Base-by-base conservation (phyloP, 495 filamentous ascomycete genomes). In the Penicillium mononematosum region DNA sequence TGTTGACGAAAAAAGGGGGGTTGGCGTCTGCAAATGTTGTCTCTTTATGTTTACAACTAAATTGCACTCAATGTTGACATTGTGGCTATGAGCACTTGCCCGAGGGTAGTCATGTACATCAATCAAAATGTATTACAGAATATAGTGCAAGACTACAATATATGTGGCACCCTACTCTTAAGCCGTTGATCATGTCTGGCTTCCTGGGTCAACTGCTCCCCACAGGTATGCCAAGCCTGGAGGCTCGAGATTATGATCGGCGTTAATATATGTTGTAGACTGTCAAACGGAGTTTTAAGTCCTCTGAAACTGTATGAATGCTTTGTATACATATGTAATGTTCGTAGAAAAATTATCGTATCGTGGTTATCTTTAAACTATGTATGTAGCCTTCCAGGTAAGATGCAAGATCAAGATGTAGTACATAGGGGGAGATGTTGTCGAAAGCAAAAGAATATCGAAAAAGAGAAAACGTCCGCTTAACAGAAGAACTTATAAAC, bases 401-500 rank as follows among this genome's bases (percentile, higher is more conserved):
- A 38, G 16, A 24, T 45, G 38, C 14, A 38, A 38, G 14, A 17
- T 27, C 38, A 52, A 29, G n/a, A 53, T 51, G 22, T 36, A 34
- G 20, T 49, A 22, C 39, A 53, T 45, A 50, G 11, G 44, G 22
- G 46, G 46, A 36, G 31, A 29, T 44, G 50, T 38, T 9, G 17
- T 38, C 25, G 4, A 58, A 39, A 46, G 17, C 31, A n/a, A 54
- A 46, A 44, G 34, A 25, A 25, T 5, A 25, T 25, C 5, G 24
- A 16, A 36, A 20, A 5, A 12, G 20, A 11, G 25, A 50, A 16
- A 60, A 34, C 5, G 38, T 12, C 12, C 14, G 41, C 59, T 60
- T 76, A 85, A 58, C 83, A 85, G 68, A 85, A 81, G 45, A 80
- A 59, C 54, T 81, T 83, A 59, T 82, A 85, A 19, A 83, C 56